Evolutionary conservation across 1,139 yeast species (phyloP).

Genomic region (Suhomyces kunorum): DNA sequence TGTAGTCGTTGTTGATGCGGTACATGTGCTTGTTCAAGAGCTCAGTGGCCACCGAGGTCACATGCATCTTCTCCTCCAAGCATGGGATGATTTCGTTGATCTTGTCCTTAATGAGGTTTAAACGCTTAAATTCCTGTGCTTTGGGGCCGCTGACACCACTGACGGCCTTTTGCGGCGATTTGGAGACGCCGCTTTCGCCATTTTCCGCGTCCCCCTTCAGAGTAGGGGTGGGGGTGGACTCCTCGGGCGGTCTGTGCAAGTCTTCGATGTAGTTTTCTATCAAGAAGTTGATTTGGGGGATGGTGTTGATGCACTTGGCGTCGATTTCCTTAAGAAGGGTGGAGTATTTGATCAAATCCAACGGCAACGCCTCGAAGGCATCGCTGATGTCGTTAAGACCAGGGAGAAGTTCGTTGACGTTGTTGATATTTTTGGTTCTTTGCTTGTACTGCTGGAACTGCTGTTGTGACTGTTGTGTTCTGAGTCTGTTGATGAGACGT

Average conservation of each 20-base stretch:
- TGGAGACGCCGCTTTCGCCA: background rate
- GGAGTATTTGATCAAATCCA: slow-evolving; percentile 79
- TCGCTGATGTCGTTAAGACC: slow-evolving; percentile 92
- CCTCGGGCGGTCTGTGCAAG: slow-evolving; percentile 30
- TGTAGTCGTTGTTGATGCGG: slow-evolving; percentile 78
- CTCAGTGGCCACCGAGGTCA: slow-evolving; percentile 88
- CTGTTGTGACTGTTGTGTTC: slow-evolving; percentile 27
- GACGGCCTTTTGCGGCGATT: slow-evolving; percentile 4
- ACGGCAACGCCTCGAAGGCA: slow-evolving; percentile 87
- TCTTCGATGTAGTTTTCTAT: slow-evolving; percentile 56
- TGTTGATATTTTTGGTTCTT: slow-evolving; percentile 35
- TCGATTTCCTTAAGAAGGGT: slow-evolving; percentile 90
- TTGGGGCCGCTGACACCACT: slow-evolving; percentile 10
- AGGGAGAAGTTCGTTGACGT: slow-evolving; percentile 59
- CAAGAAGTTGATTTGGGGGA: slow-evolving; percentile 64
- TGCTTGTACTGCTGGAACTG: slow-evolving; percentile 38
- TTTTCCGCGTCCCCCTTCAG: background rate
- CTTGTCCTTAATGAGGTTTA: slow-evolving; percentile 43
- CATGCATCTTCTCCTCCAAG: slow-evolving; percentile 96
- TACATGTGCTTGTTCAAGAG: slow-evolving; percentile 66
- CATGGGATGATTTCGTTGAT: slow-evolving; percentile 84
- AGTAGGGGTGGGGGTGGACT: background rate
- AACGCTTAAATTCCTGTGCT: slow-evolving; percentile 18
- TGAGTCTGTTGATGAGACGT: slow-evolving; percentile 40
- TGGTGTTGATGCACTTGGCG: slow-evolving; percentile 81